Evolutionary conservation across 805 yeast genomes (phyloP), one percentile per base, ranked within the genome.

Genomic region (Lipomyces spencermartinsiae): DNA sequence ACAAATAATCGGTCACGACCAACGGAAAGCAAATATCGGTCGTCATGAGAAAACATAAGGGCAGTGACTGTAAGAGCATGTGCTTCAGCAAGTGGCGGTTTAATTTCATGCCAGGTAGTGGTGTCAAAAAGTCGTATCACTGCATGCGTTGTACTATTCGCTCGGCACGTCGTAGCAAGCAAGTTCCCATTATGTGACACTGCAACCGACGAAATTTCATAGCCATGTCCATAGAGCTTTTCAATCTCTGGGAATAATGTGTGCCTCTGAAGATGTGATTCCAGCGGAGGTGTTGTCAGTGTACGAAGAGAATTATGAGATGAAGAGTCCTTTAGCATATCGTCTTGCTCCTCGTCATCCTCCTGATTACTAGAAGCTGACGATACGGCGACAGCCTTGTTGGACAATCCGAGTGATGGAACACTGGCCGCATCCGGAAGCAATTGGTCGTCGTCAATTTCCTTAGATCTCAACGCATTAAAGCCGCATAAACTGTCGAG

Each of bases 151-250:
- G 86, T 85, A 7, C 87, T 86, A 77, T 94, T 94, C 2, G 98
- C 93, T 69, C 89, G 85, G 81, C 98, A 94, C n/a, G 98, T 91
- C 8, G 97, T 87, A 1, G 97, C 97, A 57, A 95, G 83, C 33
- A 89, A 77, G 49, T 80, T 76, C 14, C 86, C 84, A 73, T 85
- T 87, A 4, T 89, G 87, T 8, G 92, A 86, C 1, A 88, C 84
- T 63, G 91, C 97, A 53, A 93, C 83, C 58, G 94, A 85, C 0
- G 92, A 87, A 51, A 93, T 87, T 77, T 96, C 99, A 78, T 92
- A 96, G 8, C 99, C 99, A 78, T 95, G 99, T 0, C 99, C 99
- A 75, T 95, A 95, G 57, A 95, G 79, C 77, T 95, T 95, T 74
- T 95, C 99, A 65, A 89, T 81, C 76, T 95, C 99, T 0, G 99